Evolutionary conservation across 352 stramenopile genomes (phyloP).

Genomic region (Thalassiosira ordinaria): DNA sequence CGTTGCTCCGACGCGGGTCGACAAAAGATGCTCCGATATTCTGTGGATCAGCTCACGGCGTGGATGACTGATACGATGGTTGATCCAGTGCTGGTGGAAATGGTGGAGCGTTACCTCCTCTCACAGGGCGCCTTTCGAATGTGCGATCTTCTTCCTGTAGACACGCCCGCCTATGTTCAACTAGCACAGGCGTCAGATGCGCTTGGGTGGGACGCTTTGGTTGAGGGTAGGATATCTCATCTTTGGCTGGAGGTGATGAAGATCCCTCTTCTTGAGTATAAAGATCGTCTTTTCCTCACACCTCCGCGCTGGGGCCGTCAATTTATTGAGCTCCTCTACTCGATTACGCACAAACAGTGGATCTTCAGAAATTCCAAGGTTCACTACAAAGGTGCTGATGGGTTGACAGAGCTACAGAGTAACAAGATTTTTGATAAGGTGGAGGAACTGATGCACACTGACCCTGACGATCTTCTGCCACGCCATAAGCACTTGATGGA

Average conservation of each 20-base stretch:
- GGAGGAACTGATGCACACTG: neutral
- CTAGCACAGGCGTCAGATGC: slow-evolving; percentile 8
- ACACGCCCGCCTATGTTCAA: too few relatives aligned
- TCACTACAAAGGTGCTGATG: slow-evolving; percentile 14
- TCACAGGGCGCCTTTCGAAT: too few relatives aligned
- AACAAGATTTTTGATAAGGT: slow-evolving; percentile 8
- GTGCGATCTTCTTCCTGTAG: too few relatives aligned
- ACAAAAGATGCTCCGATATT: neutral
- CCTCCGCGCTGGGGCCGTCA: neutral
- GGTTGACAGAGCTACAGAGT: slow-evolving; percentile 8
- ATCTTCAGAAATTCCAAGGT: slow-evolving; percentile 29
- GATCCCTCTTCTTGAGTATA: neutral
- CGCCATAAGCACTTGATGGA: slow-evolving; percentile 13
- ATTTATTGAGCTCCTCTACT: slow-evolving; percentile 23
- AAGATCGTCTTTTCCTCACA: neutral
- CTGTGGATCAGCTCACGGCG: neutral
- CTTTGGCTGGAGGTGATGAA: neutral
- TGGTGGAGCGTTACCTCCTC: slow-evolving; percentile 20
- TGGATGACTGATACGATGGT: slow-evolving; percentile 13
- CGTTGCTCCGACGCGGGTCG: neutral
- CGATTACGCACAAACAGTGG: slow-evolving; percentile 49
- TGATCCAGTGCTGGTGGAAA: neutral
- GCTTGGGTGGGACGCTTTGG: slow-evolving; percentile 39
- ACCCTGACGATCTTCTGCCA: slow-evolving; percentile 22
- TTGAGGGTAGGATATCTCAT: slow-evolving; percentile 29